Base-by-base conservation (phyloP, 2,329 filamentous ascomycete genomes). In the Magnaporthiopsis incrustans region DNA sequence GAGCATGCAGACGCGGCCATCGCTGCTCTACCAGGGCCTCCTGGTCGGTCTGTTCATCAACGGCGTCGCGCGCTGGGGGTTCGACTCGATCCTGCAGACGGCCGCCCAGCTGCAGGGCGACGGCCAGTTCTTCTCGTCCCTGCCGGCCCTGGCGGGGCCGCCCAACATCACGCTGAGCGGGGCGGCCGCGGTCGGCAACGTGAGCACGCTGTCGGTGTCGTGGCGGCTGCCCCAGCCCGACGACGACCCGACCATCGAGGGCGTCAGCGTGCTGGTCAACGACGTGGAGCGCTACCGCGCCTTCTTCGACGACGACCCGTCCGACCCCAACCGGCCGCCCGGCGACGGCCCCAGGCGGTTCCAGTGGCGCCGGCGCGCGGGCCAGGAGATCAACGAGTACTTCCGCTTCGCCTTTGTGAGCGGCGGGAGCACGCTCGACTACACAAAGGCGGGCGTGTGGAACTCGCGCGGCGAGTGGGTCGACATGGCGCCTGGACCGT, bases 31-130 rank as follows among this genome's bases (percentile, higher is more conserved):
- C 71, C 94, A 98, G 74, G 95, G 95, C 14, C 79, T 99, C 1
- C 81, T 99, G 0, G 79, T 98, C 10, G 95, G 95, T 0, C 82
- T 98, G 0, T 98, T 97, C 75, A 88, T 97, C 77, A 97, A 97
- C 73, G 94, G 95, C 63, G 87, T 96, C 66, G 94, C 93, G 4
- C 85, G 94, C 58, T 98, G 95, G 95, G 93, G 93, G 0, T 99
- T 96, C 74, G 93, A 92, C 67, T 84, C 89, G 1, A 86, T 99
- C 60, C 83, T 99, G 22, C 89, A 99, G 76, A 98, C 95, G 0
- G 85, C 90, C 0, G 82, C 76, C 0, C 86, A 87, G 0, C 77
- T 99, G 30, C 86, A 87, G 63, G 87, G 85, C n/a, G 87, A 89
- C 67, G 85, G 84, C 0, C 84, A 87, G 65, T 75, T 83, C 53